Evolutionary conservation across 352 stramenopile genomes (phyloP), one percentile per base, ranked within the genome.

Genomic region (Phytophthora constricta): DNA sequence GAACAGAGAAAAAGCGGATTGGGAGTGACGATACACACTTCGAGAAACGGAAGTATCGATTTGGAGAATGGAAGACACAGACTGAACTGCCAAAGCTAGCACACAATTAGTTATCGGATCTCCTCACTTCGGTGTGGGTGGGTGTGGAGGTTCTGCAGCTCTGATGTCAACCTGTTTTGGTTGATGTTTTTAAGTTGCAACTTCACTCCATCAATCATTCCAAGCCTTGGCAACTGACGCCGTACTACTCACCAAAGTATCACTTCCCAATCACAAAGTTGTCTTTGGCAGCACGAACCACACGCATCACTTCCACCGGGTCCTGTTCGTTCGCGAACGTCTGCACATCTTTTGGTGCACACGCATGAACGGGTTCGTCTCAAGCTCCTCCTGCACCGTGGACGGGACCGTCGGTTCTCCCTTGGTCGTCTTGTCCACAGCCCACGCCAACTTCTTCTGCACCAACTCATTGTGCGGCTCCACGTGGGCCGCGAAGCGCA

Each of bases 371-470:
- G 87, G 87, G 54, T 95, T 95, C 5, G 82, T 93, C 19, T 48
- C 77, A 41, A 93, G 61, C 55, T 95, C 83, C 11, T 92, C 82
- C 10, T 70, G 73, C 26, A 95, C 62, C 4, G 87, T 94, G 50
- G 81, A 97, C n/a, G 95, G 95, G 17, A 98, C 91, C 0, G 95
- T 98, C 37, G 90, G 81, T 42, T 92, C 50, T 1, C 72, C 27
- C 0, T 47, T 50, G 37, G 74, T 54, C n/a, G 84, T 68, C 50
- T 81, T 72, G 45, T 75, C 62, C 7, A 69, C 39, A 1, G 87
- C 80, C 87, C 82, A 88, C 37, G 33, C 39, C 26, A 95, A 63
- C 52, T 97, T 96, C 39, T 85, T 66, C 39, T 76, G 64, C 20
- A 96, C 68, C 0, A 68, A 67, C 3, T 65, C 62, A 74, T 98